These are phyloP conservation scores for Aphanomyces stellatus DNA, from an alignment of 352 stramenopile genomes.

Conservation along the genomic window DNA sequence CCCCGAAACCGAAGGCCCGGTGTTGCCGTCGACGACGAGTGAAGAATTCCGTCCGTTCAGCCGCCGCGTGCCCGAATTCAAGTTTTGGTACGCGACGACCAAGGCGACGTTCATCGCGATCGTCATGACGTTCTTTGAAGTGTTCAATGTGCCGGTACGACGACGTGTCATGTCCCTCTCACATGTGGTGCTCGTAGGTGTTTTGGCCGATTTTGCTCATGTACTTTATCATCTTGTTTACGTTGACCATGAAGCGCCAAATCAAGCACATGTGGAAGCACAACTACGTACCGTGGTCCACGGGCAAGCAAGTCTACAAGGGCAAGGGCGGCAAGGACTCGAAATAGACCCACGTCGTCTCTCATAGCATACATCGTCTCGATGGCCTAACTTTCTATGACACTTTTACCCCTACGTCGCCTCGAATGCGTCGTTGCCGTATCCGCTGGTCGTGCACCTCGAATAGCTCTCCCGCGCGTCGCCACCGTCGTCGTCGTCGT, in stretches of 20 bases:
- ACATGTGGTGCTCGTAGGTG: conserved; percentile 29
- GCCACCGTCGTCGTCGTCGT: not conserved
- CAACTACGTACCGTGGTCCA: conserved; percentile 97
- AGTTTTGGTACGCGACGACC: conserved; percentile 95
- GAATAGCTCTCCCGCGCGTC: too few relatives aligned
- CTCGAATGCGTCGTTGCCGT: not conserved
- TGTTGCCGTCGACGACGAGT: conserved; percentile 85
- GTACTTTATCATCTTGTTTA: conserved; percentile 98
- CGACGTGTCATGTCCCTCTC: too few relatives aligned
- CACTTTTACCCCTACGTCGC: not conserved
- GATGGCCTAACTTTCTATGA: not conserved
- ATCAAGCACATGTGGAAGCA: conserved; percentile 99
- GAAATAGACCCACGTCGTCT: not conserved
- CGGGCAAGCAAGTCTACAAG: conserved; percentile 95
- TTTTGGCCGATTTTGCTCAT: conserved; percentile 99
- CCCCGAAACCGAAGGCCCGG: conserved; percentile 75
- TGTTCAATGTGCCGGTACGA: conserved; percentile 94
- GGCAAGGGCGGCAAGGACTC: conserved; percentile 29
- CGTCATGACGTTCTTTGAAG: conserved; percentile 96
- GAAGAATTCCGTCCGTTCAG: conserved; percentile 90
- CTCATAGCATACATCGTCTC: not conserved
- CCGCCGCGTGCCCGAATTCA: conserved; percentile 95
- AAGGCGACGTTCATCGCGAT: conserved; percentile 89
- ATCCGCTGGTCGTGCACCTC: not conserved
- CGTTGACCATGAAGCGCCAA: conserved; percentile 98